Base-by-base conservation (phyloP, 1,139 yeast genomes). In the Suhomyces bolitotheri region DNA sequence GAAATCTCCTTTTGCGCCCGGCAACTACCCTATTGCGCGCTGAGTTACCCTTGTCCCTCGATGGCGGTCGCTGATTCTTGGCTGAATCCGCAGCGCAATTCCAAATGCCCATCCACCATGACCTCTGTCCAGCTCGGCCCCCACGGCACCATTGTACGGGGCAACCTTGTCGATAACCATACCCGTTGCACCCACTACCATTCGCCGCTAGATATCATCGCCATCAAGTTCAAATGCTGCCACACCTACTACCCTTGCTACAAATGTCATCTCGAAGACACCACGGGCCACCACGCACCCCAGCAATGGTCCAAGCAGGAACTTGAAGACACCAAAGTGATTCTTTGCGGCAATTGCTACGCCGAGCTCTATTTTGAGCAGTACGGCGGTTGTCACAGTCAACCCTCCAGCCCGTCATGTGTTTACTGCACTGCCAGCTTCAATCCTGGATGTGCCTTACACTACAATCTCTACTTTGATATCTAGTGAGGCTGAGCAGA, bases 111-210 rank as follows among this genome's bases (percentile, higher is more conserved):
- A 17, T 16, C 22, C 11, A 20, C n/a, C 15, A 13, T 20, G 21
- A 33, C 17, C 22, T n/a, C 22, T 7, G 22, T 4, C 25, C 12
- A 10, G 15, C 27, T 33, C 7, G 36, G 36, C n/a, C 32, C 32
- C 26, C 17, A 25, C 14, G 6, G 9, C 13, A 20, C 28, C 12
- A 22, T 22, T 4, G 31, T 33, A 7, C 17, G 17, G 21, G 36
- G 36, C 21, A 2, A 11, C 10, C 23, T 54, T 1, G 51, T 60
- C 4, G 76, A 71, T 44, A 27, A 38, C 4, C 44, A 62, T 23
- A 68, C 75, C 8, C 46, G 76, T 19, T 71, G 76, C 40, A 25
- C 29, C 7, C 76, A 71, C 52, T 70, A 68, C 46, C 60, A 64
- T 33, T 38, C 60, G 19, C 38, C 34, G 3, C 44, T 60, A 2